Conservation (phyloP, 1,284 basidiomycete genomes). For the Sporisorium exsertum region DNA sequence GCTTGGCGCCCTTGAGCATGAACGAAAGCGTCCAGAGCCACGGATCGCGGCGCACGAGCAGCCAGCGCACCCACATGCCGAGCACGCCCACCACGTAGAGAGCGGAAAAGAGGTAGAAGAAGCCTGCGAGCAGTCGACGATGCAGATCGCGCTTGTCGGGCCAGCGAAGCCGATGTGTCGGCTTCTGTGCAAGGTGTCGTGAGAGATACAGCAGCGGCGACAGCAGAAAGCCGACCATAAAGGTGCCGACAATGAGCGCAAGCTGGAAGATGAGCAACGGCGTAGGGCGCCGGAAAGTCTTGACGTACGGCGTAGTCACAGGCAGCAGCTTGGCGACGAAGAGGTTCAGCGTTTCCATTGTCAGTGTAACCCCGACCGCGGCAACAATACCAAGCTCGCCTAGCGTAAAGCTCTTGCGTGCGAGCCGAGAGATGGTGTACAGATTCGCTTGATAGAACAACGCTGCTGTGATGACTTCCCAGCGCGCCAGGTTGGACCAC, state of each 20-base stretch:
- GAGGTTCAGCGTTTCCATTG: slow-evolving; percentile 76
- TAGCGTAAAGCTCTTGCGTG: slow-evolving; percentile 90
- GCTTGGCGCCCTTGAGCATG: slow-evolving; percentile 78
- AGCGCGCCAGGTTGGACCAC: slow-evolving; percentile 56
- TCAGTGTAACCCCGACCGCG: slow-evolving; percentile 86
- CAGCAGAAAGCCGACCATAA: slow-evolving; percentile 91
- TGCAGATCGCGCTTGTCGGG: slow-evolving; percentile 88
- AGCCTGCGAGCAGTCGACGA: slow-evolving; percentile 84
- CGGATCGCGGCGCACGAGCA: slow-evolving; percentile 84
- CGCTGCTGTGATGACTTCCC: slow-evolving; percentile 80
- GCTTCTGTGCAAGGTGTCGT: slow-evolving; percentile 89
- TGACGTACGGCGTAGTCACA: slow-evolving; percentile 82
- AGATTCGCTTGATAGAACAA: slow-evolving; percentile 91
- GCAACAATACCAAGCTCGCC: slow-evolving; percentile 91
- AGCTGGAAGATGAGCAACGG: slow-evolving; percentile 92
- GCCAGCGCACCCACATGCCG: slow-evolving; percentile 92
- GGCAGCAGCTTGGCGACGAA: slow-evolving; percentile 60
- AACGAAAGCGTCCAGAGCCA: slow-evolving; percentile 81
- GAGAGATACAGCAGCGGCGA: slow-evolving; percentile 93
- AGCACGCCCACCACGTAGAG: slow-evolving; percentile 86
- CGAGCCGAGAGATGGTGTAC: slow-evolving; percentile 88
- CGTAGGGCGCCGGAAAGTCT: slow-evolving; percentile 91
- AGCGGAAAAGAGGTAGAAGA: slow-evolving; percentile 83
- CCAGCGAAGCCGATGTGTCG: slow-evolving; percentile 86
- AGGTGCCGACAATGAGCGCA: slow-evolving; percentile 90